Percentiles rank a stretch among this genome's conserved stretches.
Conservation (phyloP, 345 rosid species). For the Microthlaspi erraticum region DNA sequence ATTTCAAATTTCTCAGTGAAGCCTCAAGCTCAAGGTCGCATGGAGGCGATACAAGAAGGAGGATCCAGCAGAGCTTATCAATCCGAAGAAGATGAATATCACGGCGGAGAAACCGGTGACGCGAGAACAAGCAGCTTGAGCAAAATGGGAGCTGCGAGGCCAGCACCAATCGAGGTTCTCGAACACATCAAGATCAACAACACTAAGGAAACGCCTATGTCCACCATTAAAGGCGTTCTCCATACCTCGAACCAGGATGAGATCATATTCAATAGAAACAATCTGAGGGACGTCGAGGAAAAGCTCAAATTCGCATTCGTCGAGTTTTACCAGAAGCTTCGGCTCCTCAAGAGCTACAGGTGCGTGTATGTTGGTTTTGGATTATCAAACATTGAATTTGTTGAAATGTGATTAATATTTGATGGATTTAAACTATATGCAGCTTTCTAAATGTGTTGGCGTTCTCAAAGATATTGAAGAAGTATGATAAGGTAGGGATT, state of each 20-base stretch:
- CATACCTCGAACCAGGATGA: slow-evolving; percentile 44
- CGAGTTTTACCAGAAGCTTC: slow-evolving; percentile 74
- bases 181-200: slow-evolving; percentile 54
- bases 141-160: slow-evolving; percentile 33
- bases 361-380: slow-evolving; percentile 2
- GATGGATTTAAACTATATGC: background rate
- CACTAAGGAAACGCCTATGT: slow-evolving; percentile 59
- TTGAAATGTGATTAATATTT: background rate
- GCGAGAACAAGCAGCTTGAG: slow-evolving; percentile 19
- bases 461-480: slow-evolving; percentile 70
- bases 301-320: slow-evolving; percentile 59
- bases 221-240: slow-evolving; percentile 60
- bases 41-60: slow-evolving; percentile 62
- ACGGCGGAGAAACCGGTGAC: background rate
- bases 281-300: slow-evolving; percentile 58
- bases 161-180: slow-evolving; percentile 58
- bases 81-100: slow-evolving; percentile 26
- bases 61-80: slow-evolving; percentile 41
- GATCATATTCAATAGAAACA: slow-evolving; percentile 54
- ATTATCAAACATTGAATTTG: background rate
- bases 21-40: slow-evolving; percentile 31
- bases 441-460: slow-evolving; percentile 65
- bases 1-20: slow-evolving; percentile 44
- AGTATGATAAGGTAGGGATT: slow-evolving; percentile 62
- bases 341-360: slow-evolving; percentile 72